These are phyloP conservation scores for Tolypocladium capitatum DNA, from an alignment of 2,329 filamentous ascomycete genomes.

Conservation along the genomic window DNA sequence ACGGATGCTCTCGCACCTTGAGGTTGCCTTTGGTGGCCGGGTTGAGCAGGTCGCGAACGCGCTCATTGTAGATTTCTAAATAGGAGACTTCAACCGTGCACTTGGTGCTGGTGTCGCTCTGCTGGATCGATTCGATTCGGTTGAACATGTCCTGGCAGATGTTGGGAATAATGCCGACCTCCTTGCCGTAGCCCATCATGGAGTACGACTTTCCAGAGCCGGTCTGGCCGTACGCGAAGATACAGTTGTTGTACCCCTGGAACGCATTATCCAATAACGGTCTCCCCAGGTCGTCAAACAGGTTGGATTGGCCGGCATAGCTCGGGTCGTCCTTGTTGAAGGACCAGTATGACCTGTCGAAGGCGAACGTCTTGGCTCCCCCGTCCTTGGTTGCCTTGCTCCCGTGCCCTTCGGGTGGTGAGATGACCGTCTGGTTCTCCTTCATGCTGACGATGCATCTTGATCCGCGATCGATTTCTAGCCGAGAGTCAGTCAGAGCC, in stretches of 20 bases:
- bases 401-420: slow-evolving; percentile 50
- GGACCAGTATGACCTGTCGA: slow-evolving; percentile 97
- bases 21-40: slow-evolving; percentile 91
- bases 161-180: slow-evolving; percentile 87
- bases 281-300: slow-evolving; percentile 77
- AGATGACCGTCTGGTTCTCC: slow-evolving; percentile 77
- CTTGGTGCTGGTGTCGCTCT: slow-evolving; percentile 62
- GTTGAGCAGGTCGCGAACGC: slow-evolving; percentile 89
- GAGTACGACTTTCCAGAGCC: slow-evolving; percentile 98
- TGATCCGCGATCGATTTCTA: slow-evolving; percentile 80
- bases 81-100: slow-evolving; percentile 98
- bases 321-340: slow-evolving; percentile 70
- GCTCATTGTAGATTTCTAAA: slow-evolving; percentile 97
- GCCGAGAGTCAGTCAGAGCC: slow-evolving; percentile 8
- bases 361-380: slow-evolving; percentile 77
- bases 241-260: slow-evolving; percentile 98
- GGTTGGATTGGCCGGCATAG: slow-evolving; percentile 80
- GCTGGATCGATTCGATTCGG: slow-evolving; percentile 57
- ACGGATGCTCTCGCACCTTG: slow-evolving; percentile 94
- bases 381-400: slow-evolving; percentile 57
- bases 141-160: slow-evolving; percentile 98
- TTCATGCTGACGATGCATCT: slow-evolving; percentile 98
- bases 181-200: slow-evolving; percentile 98
- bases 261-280: slow-evolving; percentile 97
- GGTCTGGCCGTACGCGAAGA: slow-evolving; percentile 97